These are phyloP conservation scores for Lactarius evosmus DNA, from an alignment of 768 basidiomycete species.

Conservation along the genomic window DNA sequence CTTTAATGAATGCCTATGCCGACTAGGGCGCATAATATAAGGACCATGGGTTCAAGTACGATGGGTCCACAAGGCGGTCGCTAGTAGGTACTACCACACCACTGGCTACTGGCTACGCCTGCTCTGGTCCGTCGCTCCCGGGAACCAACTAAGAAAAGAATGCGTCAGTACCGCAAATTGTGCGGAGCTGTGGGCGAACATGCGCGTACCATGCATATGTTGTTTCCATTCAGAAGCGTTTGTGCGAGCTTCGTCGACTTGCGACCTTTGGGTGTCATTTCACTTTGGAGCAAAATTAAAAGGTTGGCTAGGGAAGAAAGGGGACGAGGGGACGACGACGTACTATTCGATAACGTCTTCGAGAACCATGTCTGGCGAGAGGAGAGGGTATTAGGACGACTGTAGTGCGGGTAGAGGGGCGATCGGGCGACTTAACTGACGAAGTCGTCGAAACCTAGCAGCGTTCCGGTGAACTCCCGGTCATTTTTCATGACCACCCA, in stretches of 20 bases:
- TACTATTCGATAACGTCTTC: conserved; percentile 98
- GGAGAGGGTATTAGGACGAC: not conserved
- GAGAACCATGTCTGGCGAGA: conserved; percentile 75
- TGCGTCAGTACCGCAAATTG: not conserved
- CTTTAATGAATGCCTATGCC: not conserved
- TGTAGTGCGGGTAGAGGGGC: not conserved
- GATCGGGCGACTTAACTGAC: conserved; percentile 75
- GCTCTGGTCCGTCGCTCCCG: conserved; percentile 65
- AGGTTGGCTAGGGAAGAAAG: not conserved
- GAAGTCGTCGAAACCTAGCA: conserved; percentile 97
- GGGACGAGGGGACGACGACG: conserved; percentile 34
- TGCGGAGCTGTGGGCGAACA: conserved; percentile 6
- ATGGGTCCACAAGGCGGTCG: not conserved
- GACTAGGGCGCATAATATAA: not conserved
- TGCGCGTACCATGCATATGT: conserved; percentile 85
- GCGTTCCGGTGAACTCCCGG: conserved; percentile 91
- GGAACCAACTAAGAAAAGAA: conserved; percentile 58
- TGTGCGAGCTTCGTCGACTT: conserved; percentile 82
- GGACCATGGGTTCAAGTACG: not conserved
- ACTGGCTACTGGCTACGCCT: conserved; percentile 8
- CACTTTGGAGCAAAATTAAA: conserved; percentile 51
- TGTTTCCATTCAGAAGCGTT: conserved; percentile 90
- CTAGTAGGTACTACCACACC: not conserved
- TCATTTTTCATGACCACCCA: conserved; percentile 99
- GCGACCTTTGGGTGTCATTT: conserved; percentile 76